Evolutionary conservation across 1,139 yeast species (phyloP).

Genomic region (Candida gigantensis): DNA sequence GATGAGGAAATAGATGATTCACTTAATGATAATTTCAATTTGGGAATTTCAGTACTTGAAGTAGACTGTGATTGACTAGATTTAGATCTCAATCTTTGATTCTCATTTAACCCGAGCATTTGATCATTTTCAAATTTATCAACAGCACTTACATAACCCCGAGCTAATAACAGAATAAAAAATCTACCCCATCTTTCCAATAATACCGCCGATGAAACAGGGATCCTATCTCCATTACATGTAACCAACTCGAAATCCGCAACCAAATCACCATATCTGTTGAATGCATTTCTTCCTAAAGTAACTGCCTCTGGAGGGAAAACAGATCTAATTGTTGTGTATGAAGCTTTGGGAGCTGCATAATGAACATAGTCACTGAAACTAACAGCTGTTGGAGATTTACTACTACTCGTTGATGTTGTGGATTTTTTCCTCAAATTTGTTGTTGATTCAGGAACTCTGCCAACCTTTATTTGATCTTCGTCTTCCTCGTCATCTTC

Average conservation of each 20-base stretch:
- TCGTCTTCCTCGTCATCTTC: conserved; percentile 4
- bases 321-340: conserved; percentile 65
- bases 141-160: conserved; percentile 63
- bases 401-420: conserved; percentile 15
- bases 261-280: conserved; percentile 60
- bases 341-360: conserved; percentile 68
- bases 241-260: conserved; percentile 74
- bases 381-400: conserved; percentile 31
- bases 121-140: conserved; percentile 46
- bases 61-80: conserved; percentile 10
- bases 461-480: no score
- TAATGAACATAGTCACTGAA: conserved; percentile 76
- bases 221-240: conserved; percentile 63
- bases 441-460: conserved; percentile 9
- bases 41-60: conserved; percentile 9
- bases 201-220: conserved; percentile 59
- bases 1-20: conserved; percentile 17
- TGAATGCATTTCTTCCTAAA: conserved; percentile 71
- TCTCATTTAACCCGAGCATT: conserved; percentile 12
- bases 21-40: conserved; percentile 16
- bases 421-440: conserved; percentile 10
- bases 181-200: conserved; percentile 76
- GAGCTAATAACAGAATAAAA: conserved; percentile 60
- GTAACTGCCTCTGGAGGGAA: conserved; percentile 79
- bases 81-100: conserved; percentile 14